Evolutionary conservation across 495 filamentous ascomycete species (phyloP).

Genomic region (Penicillium angulare): DNA sequence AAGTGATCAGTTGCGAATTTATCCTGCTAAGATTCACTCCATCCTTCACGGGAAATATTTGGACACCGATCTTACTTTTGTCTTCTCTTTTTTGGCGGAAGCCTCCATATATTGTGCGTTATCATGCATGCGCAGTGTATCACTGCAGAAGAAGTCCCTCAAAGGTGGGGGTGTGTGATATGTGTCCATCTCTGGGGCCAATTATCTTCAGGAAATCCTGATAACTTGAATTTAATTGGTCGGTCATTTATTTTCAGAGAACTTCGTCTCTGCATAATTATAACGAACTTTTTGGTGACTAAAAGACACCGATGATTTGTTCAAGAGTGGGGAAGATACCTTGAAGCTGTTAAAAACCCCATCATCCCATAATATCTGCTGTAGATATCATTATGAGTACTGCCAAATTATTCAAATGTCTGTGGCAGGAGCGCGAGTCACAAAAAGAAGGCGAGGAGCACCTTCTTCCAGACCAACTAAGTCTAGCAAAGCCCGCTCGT

Average conservation of each 20-base stretch:
- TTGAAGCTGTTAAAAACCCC: background rate
- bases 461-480: background rate
- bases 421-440: background rate
- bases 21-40: too few species aligned
- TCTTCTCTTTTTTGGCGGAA: background rate
- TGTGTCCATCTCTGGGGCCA: background rate
- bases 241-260: background rate
- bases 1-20: too few species aligned
- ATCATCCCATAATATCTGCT: background rate
- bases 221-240: too few species aligned
- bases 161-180: background rate
- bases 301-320: background rate
- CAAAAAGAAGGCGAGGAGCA: background rate
- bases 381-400: too few species aligned
- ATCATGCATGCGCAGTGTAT: background rate
- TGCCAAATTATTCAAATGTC: too few species aligned
- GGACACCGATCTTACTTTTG: too few species aligned
- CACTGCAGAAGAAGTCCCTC: background rate
- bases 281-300: too few species aligned
- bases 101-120: background rate
- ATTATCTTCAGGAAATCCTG: background rate
- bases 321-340: background rate
- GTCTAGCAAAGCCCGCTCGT: constrained; percentile 15
- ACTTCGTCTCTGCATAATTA: too few species aligned
- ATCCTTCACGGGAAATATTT: too few species aligned